Evolutionary conservation across 2,329 filamentous ascomycete genomes (phyloP), one percentile per base, ranked within the genome.

Genomic region (Fusarium protoensiforme): DNA sequence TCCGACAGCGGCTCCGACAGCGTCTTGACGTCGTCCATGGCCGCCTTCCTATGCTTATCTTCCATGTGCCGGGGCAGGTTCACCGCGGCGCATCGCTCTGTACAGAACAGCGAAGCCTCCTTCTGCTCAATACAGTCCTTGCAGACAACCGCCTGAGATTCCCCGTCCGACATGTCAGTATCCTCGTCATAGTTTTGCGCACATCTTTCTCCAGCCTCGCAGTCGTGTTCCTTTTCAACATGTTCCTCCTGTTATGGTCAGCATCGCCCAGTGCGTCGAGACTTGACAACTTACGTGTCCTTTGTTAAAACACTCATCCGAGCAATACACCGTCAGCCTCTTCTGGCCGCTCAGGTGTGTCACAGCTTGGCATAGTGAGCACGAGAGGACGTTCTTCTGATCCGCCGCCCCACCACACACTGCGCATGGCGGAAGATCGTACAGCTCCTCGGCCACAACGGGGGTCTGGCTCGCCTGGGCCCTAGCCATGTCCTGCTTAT

Each of bases 331-430:
- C 3, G 83, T 83, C 64, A 85, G 72, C 33, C 77, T 78, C 58
- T 79, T 77, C 11, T 69, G 69, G 5, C 84, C 79, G 14, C 83
- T 82, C 66, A 84, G 80, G 41, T 83, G 78, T 13, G 78, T 69
- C 3, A 86, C 76, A n/a, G 84, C 76, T 70, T 87, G 84, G 74
- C 87, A 88, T 7, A 87, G 58, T 2, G 83, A 78, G 60, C 87
- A 88, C 7, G 84, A 83, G 2, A 84, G 65, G 9, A 86, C 82
- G 10, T 82, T 77, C 48, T 81, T 79, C 2, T 76, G 53, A 16
- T 83, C 77, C 16, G 84, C 79, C 0, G 68, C 43, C 60, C 79
- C 79, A 1, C 77, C 69, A 69, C 86, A 88, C 10, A 80, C 81
- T 4, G 76, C 68, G 68, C 86, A 88, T 0, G 81, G 77, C 2